Conservation (phyloP, 345 rosid genomes). For the Pseudoturritis turrita region DNA sequence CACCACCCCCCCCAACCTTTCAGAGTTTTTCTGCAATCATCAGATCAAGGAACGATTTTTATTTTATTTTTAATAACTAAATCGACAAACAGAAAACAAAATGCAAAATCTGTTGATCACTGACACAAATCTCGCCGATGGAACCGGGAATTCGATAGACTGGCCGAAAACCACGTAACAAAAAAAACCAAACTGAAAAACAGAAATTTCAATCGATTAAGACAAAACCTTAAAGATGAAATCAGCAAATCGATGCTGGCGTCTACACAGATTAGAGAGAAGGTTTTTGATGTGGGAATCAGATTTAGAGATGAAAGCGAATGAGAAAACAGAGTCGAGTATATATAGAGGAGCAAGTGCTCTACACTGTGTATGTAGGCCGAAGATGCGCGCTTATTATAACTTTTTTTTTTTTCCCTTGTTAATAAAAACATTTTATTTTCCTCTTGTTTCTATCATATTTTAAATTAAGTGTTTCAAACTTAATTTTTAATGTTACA, state of each 20-base stretch:
- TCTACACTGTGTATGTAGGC: background rate
- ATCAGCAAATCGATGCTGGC: background rate
- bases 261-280: background rate
- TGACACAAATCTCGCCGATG: background rate
- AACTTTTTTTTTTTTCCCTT: background rate
- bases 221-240: constrained; percentile 14
- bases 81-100: background rate
- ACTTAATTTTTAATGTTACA: too few species aligned
- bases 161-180: background rate
- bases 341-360: constrained; percentile 16
- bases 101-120: background rate
- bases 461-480: too few species aligned
- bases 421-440: background rate
- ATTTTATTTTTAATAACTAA: background rate
- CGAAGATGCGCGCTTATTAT: background rate
- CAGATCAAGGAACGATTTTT: background rate
- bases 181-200: background rate
- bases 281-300: background rate
- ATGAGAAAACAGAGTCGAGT: background rate
- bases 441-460: background rate
- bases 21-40: constrained; percentile 20
- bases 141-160: background rate
- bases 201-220: background rate
- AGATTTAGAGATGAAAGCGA: constrained; percentile 11
- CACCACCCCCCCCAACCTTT: background rate